Conservation (phyloP, 2,329 filamentous ascomycete species). For the Knoxdaviesia proteae region DNA sequence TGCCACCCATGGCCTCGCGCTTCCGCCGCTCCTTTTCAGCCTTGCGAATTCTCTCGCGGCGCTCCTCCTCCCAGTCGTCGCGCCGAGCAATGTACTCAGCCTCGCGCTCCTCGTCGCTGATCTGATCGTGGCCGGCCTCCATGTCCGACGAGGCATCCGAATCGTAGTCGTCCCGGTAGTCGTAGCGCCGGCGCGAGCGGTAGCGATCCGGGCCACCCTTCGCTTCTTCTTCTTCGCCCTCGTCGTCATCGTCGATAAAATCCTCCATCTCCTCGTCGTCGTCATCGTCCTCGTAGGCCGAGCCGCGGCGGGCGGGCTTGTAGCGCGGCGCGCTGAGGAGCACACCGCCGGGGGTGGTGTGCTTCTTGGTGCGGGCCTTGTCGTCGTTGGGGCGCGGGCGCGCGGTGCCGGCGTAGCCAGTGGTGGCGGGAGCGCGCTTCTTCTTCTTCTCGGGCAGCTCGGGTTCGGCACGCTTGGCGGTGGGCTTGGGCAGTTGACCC, state of each 20-base stretch:
- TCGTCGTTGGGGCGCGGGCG: slow-evolving; percentile 28
- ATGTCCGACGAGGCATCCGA: slow-evolving; percentile 55
- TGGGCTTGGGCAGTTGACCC: neutral
- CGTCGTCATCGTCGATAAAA: slow-evolving; percentile 40
- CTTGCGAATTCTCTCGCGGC: slow-evolving; percentile 39
- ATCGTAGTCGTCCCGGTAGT: slow-evolving; percentile 26
- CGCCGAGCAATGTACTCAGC: slow-evolving; percentile 41
- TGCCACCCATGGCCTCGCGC: slow-evolving; percentile 12
- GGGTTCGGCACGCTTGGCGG: slow-evolving; percentile 6
- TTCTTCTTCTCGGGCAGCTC: slow-evolving; percentile 29
- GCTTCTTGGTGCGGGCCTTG: slow-evolving; percentile 12
- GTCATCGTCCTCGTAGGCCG: slow-evolving; percentile 26
- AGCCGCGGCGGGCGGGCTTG: slow-evolving; percentile 10
- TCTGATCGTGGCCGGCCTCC: slow-evolving; percentile 55
- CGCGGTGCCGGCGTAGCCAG: slow-evolving; percentile 44
- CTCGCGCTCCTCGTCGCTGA: slow-evolving; percentile 47
- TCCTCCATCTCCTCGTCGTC: slow-evolving; percentile 43
- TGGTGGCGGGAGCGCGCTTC: slow-evolving; percentile 43
- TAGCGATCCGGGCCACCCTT: slow-evolving; percentile 10
- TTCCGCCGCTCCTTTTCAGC: slow-evolving; percentile 38
- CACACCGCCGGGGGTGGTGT: slow-evolving; percentile 17
- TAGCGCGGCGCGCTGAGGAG: slow-evolving; percentile 14
- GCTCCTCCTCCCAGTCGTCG: slow-evolving; percentile 46
- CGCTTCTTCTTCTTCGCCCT: slow-evolving; percentile 36
- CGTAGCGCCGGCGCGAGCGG: slow-evolving; percentile 1